Evolutionary conservation across 2,329 filamentous ascomycete species (phyloP).

Genomic region (Aspergillus glaucus): DNA sequence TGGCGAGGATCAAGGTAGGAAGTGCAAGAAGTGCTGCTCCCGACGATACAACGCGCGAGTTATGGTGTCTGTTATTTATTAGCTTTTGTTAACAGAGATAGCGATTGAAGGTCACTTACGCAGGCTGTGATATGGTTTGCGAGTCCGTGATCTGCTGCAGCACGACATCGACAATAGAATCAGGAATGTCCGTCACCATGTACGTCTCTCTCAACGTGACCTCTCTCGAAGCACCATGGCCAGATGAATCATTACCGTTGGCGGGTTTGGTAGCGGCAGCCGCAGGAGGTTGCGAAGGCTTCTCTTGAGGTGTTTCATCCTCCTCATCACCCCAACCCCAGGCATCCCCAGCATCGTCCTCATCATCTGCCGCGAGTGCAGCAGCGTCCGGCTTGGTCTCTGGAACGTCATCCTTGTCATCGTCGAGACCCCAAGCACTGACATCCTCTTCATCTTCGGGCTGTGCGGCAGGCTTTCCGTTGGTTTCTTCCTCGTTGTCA

Average conservation of each 20-base stretch:
- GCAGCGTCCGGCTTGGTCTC: conserved; percentile 11
- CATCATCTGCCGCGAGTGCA: conserved; percentile 13
- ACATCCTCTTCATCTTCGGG: conserved; percentile 39
- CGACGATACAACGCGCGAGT: conserved; percentile 35
- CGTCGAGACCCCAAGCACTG: conserved; percentile 48
- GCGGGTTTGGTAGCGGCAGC: conserved; percentile 14
- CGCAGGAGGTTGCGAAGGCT: conserved; percentile 14
- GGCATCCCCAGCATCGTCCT: conserved; percentile 52
- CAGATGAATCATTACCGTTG: conserved; percentile 12
- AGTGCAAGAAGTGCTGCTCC: conserved; percentile 39
- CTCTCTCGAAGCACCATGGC: conserved; percentile 45
- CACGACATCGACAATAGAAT: conserved; percentile 55
- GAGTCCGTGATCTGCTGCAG: conserved; percentile 37
- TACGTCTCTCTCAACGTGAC: conserved; percentile 80
- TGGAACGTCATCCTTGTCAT: conserved; percentile 23
- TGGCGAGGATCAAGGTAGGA: conserved; percentile 43
- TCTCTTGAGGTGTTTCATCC: conserved; percentile 30
- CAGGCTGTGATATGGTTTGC: conserved; percentile 29
- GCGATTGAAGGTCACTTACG: conserved; percentile 22
- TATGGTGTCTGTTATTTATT: conserved; percentile 23
- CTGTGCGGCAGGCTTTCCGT: conserved; percentile 10
- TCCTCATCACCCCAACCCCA: conserved; percentile 81
- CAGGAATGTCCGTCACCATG: conserved; percentile 79
- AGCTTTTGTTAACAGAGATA: conserved; percentile 6
- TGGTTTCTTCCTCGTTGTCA: conserved; percentile 46